Base-by-base conservation (phyloP, 108 stramenopile species). In the Cyclotella sp. region DNA sequence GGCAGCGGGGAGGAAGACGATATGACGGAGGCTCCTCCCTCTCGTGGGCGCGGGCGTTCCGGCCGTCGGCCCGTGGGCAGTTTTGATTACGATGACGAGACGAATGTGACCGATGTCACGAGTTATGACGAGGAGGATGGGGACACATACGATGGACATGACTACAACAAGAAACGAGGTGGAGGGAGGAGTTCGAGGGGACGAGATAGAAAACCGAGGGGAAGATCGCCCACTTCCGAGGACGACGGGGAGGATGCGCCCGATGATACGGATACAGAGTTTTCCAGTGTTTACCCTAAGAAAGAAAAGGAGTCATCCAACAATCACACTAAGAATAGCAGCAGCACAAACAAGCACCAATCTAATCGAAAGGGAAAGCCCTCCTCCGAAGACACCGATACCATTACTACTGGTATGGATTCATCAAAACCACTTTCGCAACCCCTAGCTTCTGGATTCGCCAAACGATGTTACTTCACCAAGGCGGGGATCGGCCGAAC, bases 381-480 rank as follows among this genome's bases (percentile, higher is more conserved):
- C n/a, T 0, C 21, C 13, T n/a, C 34, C 30, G 77, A 70, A 22
- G 80, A 81, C 24, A 18, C 63, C 44, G 46, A 29, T 15, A 55
- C 68, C 14, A 47, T 63, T 2, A 43, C 3, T 14, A 61, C 55
- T 0, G 58, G 55, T 18, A 0, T 59, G 71, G 79, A 64, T 16
- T 64, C 79, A 0, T 67, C 59, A 29, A 72, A 75, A 52, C 47
- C 75, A 12, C 66, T 82, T 26, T 69, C 69, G 14, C 73, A 91
- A 72, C 94, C 94, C 9, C 75, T 95, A 27, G 94, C 94, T 9
- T 84, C 82, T 47, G 79, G 79, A 28, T 95, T 95, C 78, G 94
- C 94, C 59, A 95, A 91, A 68, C 86, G 91, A 28, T 95, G 94
- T 65, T 93, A 92, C 70, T 95, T 95, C 62, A 95, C 94, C 58